These are phyloP conservation scores for Herpetomonas muscarum DNA, from an alignment of 208 protist species.

Conservation along the genomic window DNA sequence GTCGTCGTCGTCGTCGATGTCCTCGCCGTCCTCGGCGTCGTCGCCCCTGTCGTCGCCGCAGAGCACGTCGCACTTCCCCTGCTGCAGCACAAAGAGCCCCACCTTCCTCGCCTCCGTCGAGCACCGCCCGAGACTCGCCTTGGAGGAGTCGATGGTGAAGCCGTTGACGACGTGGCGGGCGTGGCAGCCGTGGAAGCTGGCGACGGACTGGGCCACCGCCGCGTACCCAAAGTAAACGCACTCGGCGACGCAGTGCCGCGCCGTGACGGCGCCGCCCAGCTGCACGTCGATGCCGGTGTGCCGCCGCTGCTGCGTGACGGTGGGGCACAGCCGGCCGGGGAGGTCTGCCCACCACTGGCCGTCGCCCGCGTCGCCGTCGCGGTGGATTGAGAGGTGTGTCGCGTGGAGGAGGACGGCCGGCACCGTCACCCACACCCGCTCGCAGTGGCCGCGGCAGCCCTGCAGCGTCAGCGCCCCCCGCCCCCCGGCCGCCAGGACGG, in stretches of 20 bases:
- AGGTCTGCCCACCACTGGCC: not conserved
- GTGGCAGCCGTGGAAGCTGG: conserved; percentile 66
- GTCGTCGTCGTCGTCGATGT: not conserved
- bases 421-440: conserved; percentile 3
- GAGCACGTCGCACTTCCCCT: conserved; percentile 30
- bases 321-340: conserved; percentile 7
- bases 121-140: conserved; percentile 45
- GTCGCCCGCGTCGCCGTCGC: not conserved
- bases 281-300: conserved; percentile 66
- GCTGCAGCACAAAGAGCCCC: conserved; percentile 48
- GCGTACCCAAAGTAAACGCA: conserved; percentile 75
- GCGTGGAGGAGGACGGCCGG: not conserved
- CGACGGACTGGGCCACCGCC: conserved; percentile 68
- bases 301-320: conserved; percentile 23
- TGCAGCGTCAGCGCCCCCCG: conserved; percentile 55
- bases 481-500: conserved; percentile 40
- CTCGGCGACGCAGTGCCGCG: conserved; percentile 37
- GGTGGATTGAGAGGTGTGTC: not conserved
- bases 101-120: conserved; percentile 57
- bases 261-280: conserved; percentile 59
- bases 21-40: not conserved
- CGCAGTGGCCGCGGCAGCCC: conserved; percentile 37
- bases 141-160: conserved; percentile 59
- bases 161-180: conserved; percentile 68
- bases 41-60: not conserved